Conservation (phyloP, 1,284 basidiomycete species). For the Dichomitus squalens region DNA sequence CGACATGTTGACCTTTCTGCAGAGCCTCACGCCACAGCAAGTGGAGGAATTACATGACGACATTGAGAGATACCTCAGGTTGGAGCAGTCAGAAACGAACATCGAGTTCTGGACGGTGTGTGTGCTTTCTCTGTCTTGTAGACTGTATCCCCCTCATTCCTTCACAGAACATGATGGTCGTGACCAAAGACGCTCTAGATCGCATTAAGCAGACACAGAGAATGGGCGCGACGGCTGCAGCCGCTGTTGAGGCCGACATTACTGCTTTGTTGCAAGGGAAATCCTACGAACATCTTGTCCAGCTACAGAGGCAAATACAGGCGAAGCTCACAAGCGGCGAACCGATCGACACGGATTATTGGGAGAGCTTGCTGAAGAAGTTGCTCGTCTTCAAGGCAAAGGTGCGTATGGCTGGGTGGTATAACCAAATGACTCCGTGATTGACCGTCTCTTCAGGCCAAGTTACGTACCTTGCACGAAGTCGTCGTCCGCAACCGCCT, state of each 20-base stretch:
- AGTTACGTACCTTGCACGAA: slow-evolving; percentile 91
- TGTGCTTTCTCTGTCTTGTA: slow-evolving; percentile 14
- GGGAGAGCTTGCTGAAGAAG: slow-evolving; percentile 92
- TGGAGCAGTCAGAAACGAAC: slow-evolving; percentile 86
- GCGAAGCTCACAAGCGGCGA: slow-evolving; percentile 89
- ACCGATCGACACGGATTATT: slow-evolving; percentile 97
- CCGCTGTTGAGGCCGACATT: slow-evolving; percentile 83
- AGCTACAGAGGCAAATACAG: slow-evolving; percentile 86
- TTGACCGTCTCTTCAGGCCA: slow-evolving; percentile 58
- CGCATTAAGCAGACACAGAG: slow-evolving; percentile 63
- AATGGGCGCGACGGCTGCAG: slow-evolving; percentile 65
- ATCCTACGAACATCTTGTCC: slow-evolving; percentile 80
- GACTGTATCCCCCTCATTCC: slow-evolving; percentile 5
- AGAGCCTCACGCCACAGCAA: slow-evolving; percentile 88
- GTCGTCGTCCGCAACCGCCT: slow-evolving; percentile 94
- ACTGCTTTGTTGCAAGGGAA: slow-evolving; percentile 76
- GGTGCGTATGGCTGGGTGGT: slow-evolving; percentile 45
- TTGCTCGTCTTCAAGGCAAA: slow-evolving; percentile 99
- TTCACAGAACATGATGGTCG: slow-evolving; percentile 89
- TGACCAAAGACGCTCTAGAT: slow-evolving; percentile 93
- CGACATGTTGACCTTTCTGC: slow-evolving; percentile 27
- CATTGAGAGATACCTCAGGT: slow-evolving; percentile 87
- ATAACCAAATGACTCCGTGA: no score
- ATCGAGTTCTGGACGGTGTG: slow-evolving; percentile 97
- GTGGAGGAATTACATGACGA: slow-evolving; percentile 94